phyloP scores from a whole-genome alignment of 192 early-diverging fungal genomes.

The Allomyces macrogynus region DNA sequence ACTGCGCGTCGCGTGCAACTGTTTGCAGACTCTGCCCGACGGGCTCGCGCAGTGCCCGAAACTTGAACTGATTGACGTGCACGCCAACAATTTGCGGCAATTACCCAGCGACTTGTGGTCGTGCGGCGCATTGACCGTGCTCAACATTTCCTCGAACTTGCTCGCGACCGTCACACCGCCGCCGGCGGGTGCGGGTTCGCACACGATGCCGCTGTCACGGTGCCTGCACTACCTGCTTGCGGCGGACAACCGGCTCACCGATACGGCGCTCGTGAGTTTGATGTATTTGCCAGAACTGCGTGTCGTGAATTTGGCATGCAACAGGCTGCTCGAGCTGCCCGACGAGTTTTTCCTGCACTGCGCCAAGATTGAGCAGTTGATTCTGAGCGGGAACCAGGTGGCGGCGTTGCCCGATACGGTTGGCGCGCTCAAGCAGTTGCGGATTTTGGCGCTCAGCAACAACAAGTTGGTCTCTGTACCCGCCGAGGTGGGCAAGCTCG shows the following conservation, averaged over 20 bases:
- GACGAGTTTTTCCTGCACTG: conserved; percentile 47
- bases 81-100: conserved; percentile 52
- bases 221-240: conserved; percentile 42
- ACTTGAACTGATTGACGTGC: conserved; percentile 23
- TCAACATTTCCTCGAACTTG: conserved; percentile 69
- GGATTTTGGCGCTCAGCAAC: conserved; percentile 65
- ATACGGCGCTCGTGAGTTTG: conserved; percentile 57
- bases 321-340: conserved; percentile 66
- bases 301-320: conserved; percentile 61
- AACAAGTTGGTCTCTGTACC: conserved; percentile 78
- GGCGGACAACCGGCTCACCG: conserved; percentile 65
- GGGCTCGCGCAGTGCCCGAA: too few species aligned
- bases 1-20: conserved; percentile 8
- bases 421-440: conserved; percentile 42
- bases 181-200: conserved; percentile 20
- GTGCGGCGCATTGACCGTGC: conserved; percentile 35
- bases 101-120: conserved; percentile 59
- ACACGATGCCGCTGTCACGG: conserved; percentile 24
- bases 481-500: conserved; percentile 75
- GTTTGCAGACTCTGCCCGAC: too few species aligned
- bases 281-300: conserved; percentile 49
- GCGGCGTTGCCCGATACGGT: conserved; percentile 67
- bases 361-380: conserved; percentile 49
- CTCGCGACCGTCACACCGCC: conserved; percentile 26
- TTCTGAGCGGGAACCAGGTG: conserved; percentile 67